Evolutionary conservation across 192 early-diverging fungal species (phyloP), one percentile per base, ranked within the genome.

Genomic region (Backusella tuberculispora): DNA sequence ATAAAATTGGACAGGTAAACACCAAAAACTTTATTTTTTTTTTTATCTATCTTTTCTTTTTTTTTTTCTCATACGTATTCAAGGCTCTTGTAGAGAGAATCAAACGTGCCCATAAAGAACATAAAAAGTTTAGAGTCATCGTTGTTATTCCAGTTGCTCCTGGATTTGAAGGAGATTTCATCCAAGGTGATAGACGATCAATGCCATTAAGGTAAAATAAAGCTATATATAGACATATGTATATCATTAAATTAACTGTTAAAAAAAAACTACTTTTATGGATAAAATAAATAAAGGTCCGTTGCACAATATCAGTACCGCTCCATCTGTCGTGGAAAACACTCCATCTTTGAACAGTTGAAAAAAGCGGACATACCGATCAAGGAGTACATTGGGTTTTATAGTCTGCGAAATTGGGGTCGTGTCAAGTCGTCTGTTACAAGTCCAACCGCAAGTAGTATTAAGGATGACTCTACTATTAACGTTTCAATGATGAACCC

Each of bases 101-200:
- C 50, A 87, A 87, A 67, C 84, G 87, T 17, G 95, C 95, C 0
- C 89, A 92, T 71, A n/a, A 74, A n/a, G 83, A 89, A 17, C 66
- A 74, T 4, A 85, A 90, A 34, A 88, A 87, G 41, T 95, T 95
- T 85, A 84, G 88, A 34, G 87, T 93, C 26, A 90, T 93, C 66
- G 89, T 96, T 19, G 74, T 95, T 17, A 94, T 96, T 69, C 95
- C 95, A 14, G 80, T 93, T 38, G 90, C 92, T 78, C 95, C 95
- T 10, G 93, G 91, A 15, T 96, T 96, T 63, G 88, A 91, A 63
- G 94, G 92, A 19, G 94, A 95, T 68, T 88, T 96, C 71, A 85
- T 80, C 66, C 88, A 38, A 56, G n/a, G 50, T 13, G 66, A 73
- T 17, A 29, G 48, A n/a, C 21, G 63, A 68, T 71, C 76, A 19